Conservation (phyloP, 2,329 filamentous ascomycete species). For the Colletotrichum lini region DNA sequence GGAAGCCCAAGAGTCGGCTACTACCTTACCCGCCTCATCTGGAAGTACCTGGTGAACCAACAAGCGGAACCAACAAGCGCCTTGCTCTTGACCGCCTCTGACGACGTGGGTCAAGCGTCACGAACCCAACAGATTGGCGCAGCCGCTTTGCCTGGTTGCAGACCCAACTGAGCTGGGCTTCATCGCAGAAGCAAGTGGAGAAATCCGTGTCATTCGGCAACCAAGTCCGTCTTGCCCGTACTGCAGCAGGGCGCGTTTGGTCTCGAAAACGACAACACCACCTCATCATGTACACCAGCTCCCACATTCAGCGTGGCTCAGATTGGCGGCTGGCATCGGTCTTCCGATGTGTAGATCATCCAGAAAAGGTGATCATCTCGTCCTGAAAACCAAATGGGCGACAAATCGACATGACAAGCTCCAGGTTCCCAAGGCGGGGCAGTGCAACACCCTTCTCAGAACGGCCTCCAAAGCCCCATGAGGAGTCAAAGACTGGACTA, state of each 20-base stretch:
- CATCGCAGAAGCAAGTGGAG: neutral
- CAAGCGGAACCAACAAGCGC: conserved; percentile 9
- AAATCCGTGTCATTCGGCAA: neutral
- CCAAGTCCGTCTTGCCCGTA: neutral
- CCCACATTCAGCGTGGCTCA: conserved; percentile 6
- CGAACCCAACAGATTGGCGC: neutral
- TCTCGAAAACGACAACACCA: neutral
- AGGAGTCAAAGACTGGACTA: neutral
- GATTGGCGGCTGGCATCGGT: neutral
- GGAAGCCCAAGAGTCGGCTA: neutral
- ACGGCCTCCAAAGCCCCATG: neutral
- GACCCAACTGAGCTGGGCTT: neutral
- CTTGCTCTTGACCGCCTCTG: neutral
- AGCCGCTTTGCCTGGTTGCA: neutral
- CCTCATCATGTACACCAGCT: neutral
- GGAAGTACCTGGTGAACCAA: neutral
- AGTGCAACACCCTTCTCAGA: neutral
- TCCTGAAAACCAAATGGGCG: neutral
- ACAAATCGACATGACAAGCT: neutral
- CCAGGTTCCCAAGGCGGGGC: neutral
- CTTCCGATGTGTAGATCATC: neutral
- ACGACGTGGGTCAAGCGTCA: neutral
- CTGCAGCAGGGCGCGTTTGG: neutral
- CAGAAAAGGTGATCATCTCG: neutral
- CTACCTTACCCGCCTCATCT: neutral